Evolutionary conservation across 768 basidiomycete genomes (phyloP), one percentile per base, ranked within the genome.

Genomic region (Mycena kentingensis): DNA sequence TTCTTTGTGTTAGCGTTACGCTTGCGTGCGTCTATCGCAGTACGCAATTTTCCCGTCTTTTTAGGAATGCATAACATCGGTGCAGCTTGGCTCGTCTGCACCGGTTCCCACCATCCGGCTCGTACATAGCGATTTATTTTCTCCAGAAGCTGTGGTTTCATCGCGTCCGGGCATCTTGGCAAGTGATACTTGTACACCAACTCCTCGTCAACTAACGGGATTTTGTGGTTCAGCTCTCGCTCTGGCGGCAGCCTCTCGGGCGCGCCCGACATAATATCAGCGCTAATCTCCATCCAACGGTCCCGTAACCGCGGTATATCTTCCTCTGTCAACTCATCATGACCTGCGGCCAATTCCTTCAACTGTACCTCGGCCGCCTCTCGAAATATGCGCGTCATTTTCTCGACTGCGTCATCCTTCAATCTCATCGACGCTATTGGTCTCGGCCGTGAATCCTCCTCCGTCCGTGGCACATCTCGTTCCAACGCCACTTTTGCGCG

Each of bases 1-100:
- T 73, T 68, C 0, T 69, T 18, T 0, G 72, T 79, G 52, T 80
- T 78, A 2, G 71, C 65, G 50, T 78, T 79, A 0, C 67, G 51
- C 38, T 73, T 63, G 5, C 70, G 44, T 3, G 54, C 59, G 48
- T 77, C 74, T 0, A 77, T 39, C 0, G 70, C 68, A 0, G 70
- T 75, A 0, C 73, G 43, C 6, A 78, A 46, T 12, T 43, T 51
- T 0, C 63, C 67, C 37, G 68, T 60, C 27, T 71, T 71, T 57
- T 76, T 77, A 0, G 60, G 60, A 1, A 74, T 62, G 34, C 69
- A 70, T 22, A 72, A 52, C 29, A 68, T 43, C 1, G 70, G 74
- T 19, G 69, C 67, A 0, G 67, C 65, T 51, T 70, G 69, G 5
- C 42, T 10, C 0, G 58, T 51, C 2, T 54, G 29, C 4, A 21